phyloP scores from a whole-genome alignment of 805 yeast genomes.

The Candida michaelii region DNA sequence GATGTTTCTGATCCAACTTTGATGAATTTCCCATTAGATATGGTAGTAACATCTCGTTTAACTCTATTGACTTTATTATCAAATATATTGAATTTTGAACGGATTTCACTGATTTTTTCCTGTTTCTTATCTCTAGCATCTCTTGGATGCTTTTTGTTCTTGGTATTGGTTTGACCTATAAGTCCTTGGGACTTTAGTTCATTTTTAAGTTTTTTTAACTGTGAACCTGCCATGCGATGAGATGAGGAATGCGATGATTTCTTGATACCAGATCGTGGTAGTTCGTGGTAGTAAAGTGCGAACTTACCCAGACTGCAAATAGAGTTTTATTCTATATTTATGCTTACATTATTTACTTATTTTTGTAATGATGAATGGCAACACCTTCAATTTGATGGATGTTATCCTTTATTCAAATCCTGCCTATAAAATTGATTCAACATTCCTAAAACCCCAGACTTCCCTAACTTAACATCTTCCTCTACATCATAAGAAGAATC shows the following conservation, averaged over 20 bases:
- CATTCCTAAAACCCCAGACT: constrained; percentile 70
- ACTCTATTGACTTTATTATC: constrained; percentile 71
- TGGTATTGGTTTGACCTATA: constrained; percentile 79
- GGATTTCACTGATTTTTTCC: constrained; percentile 53
- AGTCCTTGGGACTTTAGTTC: constrained; percentile 75
- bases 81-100: constrained; percentile 88
- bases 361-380: no score
- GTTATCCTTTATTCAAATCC: constrained; percentile 24
- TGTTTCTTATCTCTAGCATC: constrained; percentile 72
- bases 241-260: constrained; percentile 12
- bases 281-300: no score
- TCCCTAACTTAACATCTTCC: constrained; percentile 29
- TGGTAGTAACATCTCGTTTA: constrained; percentile 53
- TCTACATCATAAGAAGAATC: constrained; percentile 34
- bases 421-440: constrained; percentile 76
- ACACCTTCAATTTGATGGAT: no score
- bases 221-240: constrained; percentile 75
- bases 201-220: constrained; percentile 77
- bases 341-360: neutral
- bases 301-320: no score
- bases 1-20: constrained; percentile 41
- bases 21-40: constrained; percentile 43
- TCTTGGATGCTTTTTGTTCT: constrained; percentile 55
- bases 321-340: neutral
- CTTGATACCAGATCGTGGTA: no score